Percentiles rank a stretch among this genome's conserved stretches.
Conservation (phyloP, 768 basidiomycete genomes). For the Pleurotus tuoliensis region DNA sequence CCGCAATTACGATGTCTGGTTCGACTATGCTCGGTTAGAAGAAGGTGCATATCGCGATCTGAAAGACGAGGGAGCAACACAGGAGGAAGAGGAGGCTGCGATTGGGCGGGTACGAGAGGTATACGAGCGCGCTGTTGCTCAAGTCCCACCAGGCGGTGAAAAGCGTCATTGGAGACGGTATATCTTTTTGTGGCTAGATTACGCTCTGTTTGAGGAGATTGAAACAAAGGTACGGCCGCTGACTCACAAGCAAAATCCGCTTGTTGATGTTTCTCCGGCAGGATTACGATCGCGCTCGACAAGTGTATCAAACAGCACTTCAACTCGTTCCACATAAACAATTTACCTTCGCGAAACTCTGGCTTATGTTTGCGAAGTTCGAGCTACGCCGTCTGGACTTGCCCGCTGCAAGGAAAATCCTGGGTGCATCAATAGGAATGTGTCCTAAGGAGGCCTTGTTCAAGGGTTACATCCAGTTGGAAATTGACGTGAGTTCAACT, state of each 20-base stretch:
- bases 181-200: conserved; percentile 91
- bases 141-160: conserved; percentile 91
- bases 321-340: conserved; percentile 91
- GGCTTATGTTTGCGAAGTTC: conserved; percentile 90
- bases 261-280: conserved; percentile 22
- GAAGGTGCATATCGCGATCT: conserved; percentile 81
- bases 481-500: conserved; percentile 65
- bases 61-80: conserved; percentile 67
- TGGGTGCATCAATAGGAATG: conserved; percentile 92
- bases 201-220: conserved; percentile 95
- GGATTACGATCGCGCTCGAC: conserved; percentile 82
- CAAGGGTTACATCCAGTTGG: conserved; percentile 93
- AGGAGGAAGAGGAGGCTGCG: conserved; percentile 64
- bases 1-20: conserved; percentile 97
- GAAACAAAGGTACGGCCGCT: conserved; percentile 71
- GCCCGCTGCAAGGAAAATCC: conserved; percentile 78
- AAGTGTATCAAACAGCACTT: conserved; percentile 89
- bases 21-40: conserved; percentile 91
- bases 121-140: conserved; percentile 92
- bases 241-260: neutral
- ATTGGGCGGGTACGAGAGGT: conserved; percentile 79
- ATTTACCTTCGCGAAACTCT: conserved; percentile 97
- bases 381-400: conserved; percentile 84
- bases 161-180: conserved; percentile 91
- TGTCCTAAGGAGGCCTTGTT: conserved; percentile 94